Conservation (phyloP, 495 filamentous ascomycete genomes). For the Lophiotrema nucula region DNA sequence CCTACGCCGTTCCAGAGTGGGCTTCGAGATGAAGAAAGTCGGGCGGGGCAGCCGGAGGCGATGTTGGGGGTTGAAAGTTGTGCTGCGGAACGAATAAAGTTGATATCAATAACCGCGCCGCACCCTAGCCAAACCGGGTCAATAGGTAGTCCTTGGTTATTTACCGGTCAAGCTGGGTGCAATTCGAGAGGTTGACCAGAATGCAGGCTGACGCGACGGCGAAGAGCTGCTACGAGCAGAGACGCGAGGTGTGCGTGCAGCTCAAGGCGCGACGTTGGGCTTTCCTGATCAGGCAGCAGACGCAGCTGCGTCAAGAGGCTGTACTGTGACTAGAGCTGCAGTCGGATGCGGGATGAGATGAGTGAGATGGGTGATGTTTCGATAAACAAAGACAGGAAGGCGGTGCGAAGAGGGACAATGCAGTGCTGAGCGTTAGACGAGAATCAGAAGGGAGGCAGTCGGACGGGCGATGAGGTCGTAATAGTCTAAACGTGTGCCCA, state of each 20-base stretch:
- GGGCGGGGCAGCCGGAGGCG: neutral
- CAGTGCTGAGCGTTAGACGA: slow-evolving; percentile 15
- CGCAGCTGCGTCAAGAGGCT: slow-evolving; percentile 12
- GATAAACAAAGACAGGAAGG: slow-evolving; percentile 24
- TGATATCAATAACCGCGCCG: slow-evolving; percentile 24
- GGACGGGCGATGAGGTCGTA: slow-evolving; percentile 5
- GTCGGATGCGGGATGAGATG: slow-evolving; percentile 16
- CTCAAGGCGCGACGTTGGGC: slow-evolving; percentile 29
- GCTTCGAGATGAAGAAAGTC: neutral
- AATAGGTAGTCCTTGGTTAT: slow-evolving; percentile 10
- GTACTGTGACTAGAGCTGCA: slow-evolving; percentile 11
- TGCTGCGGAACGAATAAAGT: neutral
- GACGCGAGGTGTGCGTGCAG: slow-evolving; percentile 1
- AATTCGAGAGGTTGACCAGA: slow-evolving; percentile 4
- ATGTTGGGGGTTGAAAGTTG: slow-evolving; percentile 17
- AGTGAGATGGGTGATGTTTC: slow-evolving; percentile 18
- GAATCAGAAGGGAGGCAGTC: slow-evolving; percentile 18
- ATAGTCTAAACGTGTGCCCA: slow-evolving; percentile 30
- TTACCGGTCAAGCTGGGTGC: slow-evolving; percentile 25
- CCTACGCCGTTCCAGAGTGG: neutral
- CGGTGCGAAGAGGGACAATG: slow-evolving; percentile 16
- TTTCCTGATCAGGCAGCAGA: slow-evolving; percentile 29
- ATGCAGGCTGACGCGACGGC: slow-evolving; percentile 14
- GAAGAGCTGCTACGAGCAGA: slow-evolving; percentile 11
- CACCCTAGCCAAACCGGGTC: slow-evolving; percentile 20